These are phyloP conservation scores for Gremmenia infestans DNA, from an alignment of 2,329 filamentous ascomycete species.

Conservation along the genomic window DNA sequence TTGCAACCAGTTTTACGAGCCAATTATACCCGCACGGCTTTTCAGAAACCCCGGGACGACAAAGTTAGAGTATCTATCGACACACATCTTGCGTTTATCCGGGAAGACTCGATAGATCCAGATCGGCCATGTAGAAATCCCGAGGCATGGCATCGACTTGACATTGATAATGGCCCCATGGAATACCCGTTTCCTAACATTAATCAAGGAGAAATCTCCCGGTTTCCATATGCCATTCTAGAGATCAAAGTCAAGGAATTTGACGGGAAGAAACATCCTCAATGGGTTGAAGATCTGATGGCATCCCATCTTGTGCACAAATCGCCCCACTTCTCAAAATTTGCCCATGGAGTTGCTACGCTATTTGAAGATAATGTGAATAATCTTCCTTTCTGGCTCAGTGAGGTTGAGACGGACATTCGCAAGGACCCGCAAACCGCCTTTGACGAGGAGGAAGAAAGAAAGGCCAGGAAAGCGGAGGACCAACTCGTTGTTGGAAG, in stretches of 20 bases:
- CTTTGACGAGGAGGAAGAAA: conserved; percentile 86
- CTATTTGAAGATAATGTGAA: conserved; percentile 97
- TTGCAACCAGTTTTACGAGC: conserved; percentile 83
- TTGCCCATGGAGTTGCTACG: conserved; percentile 85
- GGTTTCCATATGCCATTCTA: conserved; percentile 85
- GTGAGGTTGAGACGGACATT: conserved; percentile 88
- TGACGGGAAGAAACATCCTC: conserved; percentile 60
- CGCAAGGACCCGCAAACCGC: conserved; percentile 85
- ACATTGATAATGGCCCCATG: conserved; percentile 80
- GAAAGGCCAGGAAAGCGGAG: conserved; percentile 73
- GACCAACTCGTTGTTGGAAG: conserved; percentile 88
- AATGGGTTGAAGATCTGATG: conserved; percentile 91
- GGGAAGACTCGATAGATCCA: conserved; percentile 68
- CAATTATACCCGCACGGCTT: conserved; percentile 90
- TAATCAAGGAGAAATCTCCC: conserved; percentile 83
- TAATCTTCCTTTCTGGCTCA: conserved; percentile 92
- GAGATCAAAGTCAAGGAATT: conserved; percentile 84
- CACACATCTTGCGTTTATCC: conserved; percentile 84
- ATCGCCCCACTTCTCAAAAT: conserved; percentile 90
- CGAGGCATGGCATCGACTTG: conserved; percentile 81
- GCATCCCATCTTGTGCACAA: conserved; percentile 87
- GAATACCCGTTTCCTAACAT: conserved; percentile 83
- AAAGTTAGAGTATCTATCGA: conserved; percentile 89
- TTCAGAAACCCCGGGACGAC: conserved; percentile 91
- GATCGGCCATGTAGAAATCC: conserved; percentile 87